Base-by-base conservation (phyloP, 202 grass and related monocot genomes). In the Eragrostis tef region DNA sequence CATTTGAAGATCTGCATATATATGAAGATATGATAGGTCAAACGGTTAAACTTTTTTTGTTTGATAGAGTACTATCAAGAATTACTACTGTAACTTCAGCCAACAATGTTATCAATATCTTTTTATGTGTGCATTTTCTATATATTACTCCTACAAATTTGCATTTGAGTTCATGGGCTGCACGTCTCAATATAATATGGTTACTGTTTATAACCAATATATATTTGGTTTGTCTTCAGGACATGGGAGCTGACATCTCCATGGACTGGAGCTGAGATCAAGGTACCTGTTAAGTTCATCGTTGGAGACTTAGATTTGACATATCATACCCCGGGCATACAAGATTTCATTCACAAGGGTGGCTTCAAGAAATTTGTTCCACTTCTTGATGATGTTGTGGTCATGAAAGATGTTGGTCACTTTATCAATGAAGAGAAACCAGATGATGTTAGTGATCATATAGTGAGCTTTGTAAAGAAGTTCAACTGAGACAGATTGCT, bases 371-470 rank as follows among this genome's bases (percentile, higher is more conserved):
- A 87, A 42, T 89, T 75, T 8, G 90, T 85, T 14, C 87, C 93
- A 1, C 43, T 92, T 29, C 76, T 95, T 0, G 90, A 92, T 26
- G 87, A 87, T 45, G 75, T 95, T 12, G 68, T 88, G 3, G 64
- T 95, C 16, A 79, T 90, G 52, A 71, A 92, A 83, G 90, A 78
- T 54, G 93, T 70, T 17, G 90, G 93, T 0, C 93, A 95, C 48
- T 95, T 95, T 11, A 92, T 92, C 81, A 90, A 87, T 17, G 87
- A 92, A 70, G 87, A 95, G 36, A 92, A 87, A 9, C 93, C 87
- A 24, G 24, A 86, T 0, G 85, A 95, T 72, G 79, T 92, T 9
- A 90, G 66, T 22, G 60, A 79, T 3, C 54, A 88, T 72, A 83
- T 95, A 81, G 58, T 88, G 15, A 65, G 25, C 63, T 92, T 88